Evolutionary conservation across 306 rosid species (phyloP).

Genomic region (Vicia villosa): DNA sequence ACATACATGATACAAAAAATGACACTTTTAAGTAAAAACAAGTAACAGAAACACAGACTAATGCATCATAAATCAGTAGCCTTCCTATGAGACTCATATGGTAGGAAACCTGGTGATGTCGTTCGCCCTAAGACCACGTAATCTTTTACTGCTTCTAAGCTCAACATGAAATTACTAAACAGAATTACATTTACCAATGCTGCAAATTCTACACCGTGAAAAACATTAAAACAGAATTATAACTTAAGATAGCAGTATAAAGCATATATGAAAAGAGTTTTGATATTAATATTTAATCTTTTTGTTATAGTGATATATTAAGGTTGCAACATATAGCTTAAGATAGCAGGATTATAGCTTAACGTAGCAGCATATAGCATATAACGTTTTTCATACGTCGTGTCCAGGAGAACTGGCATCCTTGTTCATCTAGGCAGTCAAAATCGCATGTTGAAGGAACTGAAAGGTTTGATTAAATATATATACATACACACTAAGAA

Average conservation of each 20-base stretch:
- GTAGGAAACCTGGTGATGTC: conserved; percentile 10
- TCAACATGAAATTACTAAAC: conserved; percentile 36
- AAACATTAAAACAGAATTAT: not conserved
- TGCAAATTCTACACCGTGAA: conserved; percentile 36
- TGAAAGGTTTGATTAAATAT: conserved; percentile 14
- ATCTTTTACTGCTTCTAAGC: conserved; percentile 43
- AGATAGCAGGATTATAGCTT: too few species aligned
- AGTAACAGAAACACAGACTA: not conserved
- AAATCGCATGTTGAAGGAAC: conserved; percentile 35
- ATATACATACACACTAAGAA: conserved; percentile 29
- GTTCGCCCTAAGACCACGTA: conserved; percentile 19
- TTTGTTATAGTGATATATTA: too few species aligned
- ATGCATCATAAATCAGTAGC: conserved; percentile 22
- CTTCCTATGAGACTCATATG: conserved; percentile 30
- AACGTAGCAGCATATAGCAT: too few species aligned
- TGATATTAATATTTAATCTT: too few species aligned
- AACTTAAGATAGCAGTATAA: not conserved
- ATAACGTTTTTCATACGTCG: conserved; percentile 89
- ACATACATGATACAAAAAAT: too few species aligned
- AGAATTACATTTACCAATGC: conserved; percentile 43
- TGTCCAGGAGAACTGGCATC: conserved; percentile 88
- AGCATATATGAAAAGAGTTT: not conserved
- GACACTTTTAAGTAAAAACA: too few species aligned
- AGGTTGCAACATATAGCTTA: too few species aligned
- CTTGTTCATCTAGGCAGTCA: conserved; percentile 76